Base-by-base conservation (phyloP, 805 yeast genomes). In the Metschnikowia noctiluminum region DNA sequence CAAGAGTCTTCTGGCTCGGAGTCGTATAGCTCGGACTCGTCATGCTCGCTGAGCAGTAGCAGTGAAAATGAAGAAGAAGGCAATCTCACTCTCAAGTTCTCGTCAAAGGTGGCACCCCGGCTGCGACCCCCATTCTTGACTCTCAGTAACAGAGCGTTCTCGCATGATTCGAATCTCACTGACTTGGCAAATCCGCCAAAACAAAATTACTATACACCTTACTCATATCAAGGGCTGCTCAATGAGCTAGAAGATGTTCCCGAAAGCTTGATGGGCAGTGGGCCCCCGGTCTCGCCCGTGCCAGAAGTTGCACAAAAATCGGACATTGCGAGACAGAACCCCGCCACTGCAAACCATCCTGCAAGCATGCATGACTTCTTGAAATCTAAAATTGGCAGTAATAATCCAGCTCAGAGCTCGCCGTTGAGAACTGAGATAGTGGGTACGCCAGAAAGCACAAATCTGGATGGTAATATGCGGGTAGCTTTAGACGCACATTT, bases 241-340 rank as follows among this genome's bases (percentile, higher is more conserved):
- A 63, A 71, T 9, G 74, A 68, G 42, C 62, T 71, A 43, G 74
- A 70, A 45, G 78, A 74, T 50, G 63, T 74, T 3, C 79, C 79
- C 5, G 68, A 59, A 21, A 70, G 63, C 10, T 59, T 74, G 36
- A 72, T 72, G 54, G 56, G 63, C 6, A 54, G 49, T 2, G 42
- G 45, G 11, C 38, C 36, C 16, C 27, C 42, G 13, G 49, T 10
- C 12, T 15, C 35, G 2, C 39, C 31, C 31, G 11, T 37, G 21
- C 46, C 41, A 7, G 48, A 45, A 39, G 30, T 43, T 8, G 49
- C 35, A n/a, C 9, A 38, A 6, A 28, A 35, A n/a, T n/a, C 42
- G 16, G 14, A 31, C 3, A n/a, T 35, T 7, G 26, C 48, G 10
- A 15, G 32, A 16, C 28, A 40, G 21, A 31, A 6, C 14, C 6